Evolutionary conservation across 1,284 basidiomycete species (phyloP), one percentile per base, ranked within the genome.

Genomic region (Trametes polyzona): DNA sequence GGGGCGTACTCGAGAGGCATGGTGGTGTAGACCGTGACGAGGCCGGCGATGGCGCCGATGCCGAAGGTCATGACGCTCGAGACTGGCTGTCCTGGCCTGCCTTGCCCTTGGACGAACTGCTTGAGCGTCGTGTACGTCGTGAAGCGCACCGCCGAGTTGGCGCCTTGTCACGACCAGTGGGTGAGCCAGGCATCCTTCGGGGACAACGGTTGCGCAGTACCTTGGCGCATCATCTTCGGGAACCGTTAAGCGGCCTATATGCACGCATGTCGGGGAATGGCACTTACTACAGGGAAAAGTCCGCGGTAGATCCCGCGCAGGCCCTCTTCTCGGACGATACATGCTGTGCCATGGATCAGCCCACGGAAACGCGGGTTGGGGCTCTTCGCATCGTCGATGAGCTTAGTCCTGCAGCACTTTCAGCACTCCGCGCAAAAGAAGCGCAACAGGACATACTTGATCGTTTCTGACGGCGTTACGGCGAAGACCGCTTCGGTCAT

Each of bases 401-500:
- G 85, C 72, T 98, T 98, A n/a, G 96, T 99, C 72, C 95, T 97
- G 62, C 30, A 37, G 39, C 41, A 54, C 41, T 26, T 9, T 36
- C n/a, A 36, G 19, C 16, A 24, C 8, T 16, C 27, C 35, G 37
- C 29, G 10, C 32, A 16, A 16, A 32, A 5, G 11, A 27, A 8
- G 35, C 24, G 14, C 42, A 4, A 26, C 14, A 30, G 17, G 10
- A 73, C 89, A 40, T 53, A 95, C 95, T 99, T 99, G 80, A 99
- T 98, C 0, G 96, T 98, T 74, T 99, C 96, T 8, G 93, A 95
- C 0, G 96, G 97, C 0, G 96, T 98, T 6, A 98, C 96, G 1
- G 96, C 96, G 57, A 98, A 87, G 24, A 98, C 73, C 1, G 96
- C 96, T 74, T 99, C 96, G 71, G 83, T 90, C 86, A 97, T 88